Conservation (phyloP, 345 rosid genomes). For the Ricinus communis region DNA sequence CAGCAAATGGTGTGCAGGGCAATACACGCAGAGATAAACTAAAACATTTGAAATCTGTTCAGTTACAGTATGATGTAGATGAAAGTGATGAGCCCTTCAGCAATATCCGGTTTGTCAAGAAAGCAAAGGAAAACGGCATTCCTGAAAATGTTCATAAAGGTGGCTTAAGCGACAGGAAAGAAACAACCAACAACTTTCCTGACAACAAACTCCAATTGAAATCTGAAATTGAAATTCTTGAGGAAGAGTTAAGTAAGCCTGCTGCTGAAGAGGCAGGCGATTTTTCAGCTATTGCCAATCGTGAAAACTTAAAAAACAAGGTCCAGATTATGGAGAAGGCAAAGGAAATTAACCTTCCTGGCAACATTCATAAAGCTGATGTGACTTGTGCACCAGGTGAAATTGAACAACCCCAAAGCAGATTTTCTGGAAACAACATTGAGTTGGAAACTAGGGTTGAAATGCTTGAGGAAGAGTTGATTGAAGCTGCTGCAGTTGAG, state of each 20-base stretch:
- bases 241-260: conserved; percentile 72
- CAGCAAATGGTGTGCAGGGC: conserved; percentile 47
- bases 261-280: conserved; percentile 70
- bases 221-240: conserved; percentile 50
- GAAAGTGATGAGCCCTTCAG: conserved; percentile 27
- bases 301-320: conserved; percentile 60
- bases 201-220: conserved; percentile 39
- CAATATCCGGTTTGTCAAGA: conserved; percentile 20
- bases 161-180: conserved; percentile 20
- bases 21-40: conserved; percentile 38
- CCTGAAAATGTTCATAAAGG: conserved; percentile 23
- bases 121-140: conserved; percentile 26
- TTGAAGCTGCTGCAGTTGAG: conserved; percentile 89
- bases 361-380: conserved; percentile 18
- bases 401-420: conserved; percentile 25
- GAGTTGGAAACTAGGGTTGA: conserved; percentile 51
- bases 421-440: conserved; percentile 33
- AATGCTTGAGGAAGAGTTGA: conserved; percentile 77
- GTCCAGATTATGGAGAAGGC: conserved; percentile 38
- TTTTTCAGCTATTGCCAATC: conserved; percentile 68
- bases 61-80: conserved; percentile 43
- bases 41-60: conserved; percentile 59
- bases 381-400: conserved; percentile 12
- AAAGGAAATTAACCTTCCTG: conserved; percentile 27
- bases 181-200: conserved; percentile 25